These are phyloP conservation scores for Camelina sativa DNA, from an alignment of 345 rosid species.

Conservation along the genomic window DNA sequence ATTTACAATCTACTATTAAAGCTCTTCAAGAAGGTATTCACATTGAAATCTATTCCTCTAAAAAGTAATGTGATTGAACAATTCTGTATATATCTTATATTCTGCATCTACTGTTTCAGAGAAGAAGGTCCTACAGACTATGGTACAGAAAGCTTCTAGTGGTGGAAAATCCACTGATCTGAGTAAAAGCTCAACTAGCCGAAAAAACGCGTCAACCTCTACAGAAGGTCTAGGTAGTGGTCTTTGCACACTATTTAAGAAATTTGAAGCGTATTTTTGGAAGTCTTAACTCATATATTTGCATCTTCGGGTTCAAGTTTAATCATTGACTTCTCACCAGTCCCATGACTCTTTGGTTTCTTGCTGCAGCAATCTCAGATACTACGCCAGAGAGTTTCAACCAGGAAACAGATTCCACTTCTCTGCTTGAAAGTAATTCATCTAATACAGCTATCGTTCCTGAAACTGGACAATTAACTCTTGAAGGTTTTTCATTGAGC, in stretches of 20 bases:
- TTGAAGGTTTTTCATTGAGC: slow-evolving; percentile 61
- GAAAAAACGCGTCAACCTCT: slow-evolving; percentile 75
- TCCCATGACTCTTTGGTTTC: slow-evolving; percentile 17
- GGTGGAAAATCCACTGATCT: slow-evolving; percentile 58
- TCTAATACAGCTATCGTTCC: slow-evolving; percentile 46
- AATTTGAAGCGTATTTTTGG: slow-evolving; percentile 27
- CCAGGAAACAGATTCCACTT: slow-evolving; percentile 48
- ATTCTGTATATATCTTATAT: slow-evolving; percentile 21
- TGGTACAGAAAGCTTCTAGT: slow-evolving; percentile 72
- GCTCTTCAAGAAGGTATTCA: slow-evolving; percentile 90
- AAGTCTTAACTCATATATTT: slow-evolving; percentile 13
- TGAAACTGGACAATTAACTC: slow-evolving; percentile 51
- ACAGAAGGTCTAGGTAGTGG: slow-evolving; percentile 85
- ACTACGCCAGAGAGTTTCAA: slow-evolving; percentile 45
- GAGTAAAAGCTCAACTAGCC: slow-evolving; percentile 46
- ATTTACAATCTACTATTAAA: slow-evolving; percentile 80
- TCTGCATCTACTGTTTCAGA: slow-evolving; percentile 55
- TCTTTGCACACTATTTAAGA: slow-evolving; percentile 14
- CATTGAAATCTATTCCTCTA: slow-evolving; percentile 18
- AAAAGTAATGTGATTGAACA: slow-evolving; percentile 14
- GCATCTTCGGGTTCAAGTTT: slow-evolving; percentile 5
- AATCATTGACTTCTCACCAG: slow-evolving; percentile 5
- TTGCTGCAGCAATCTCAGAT: slow-evolving; percentile 44
- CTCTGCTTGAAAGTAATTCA: slow-evolving; percentile 50
- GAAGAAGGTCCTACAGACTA: slow-evolving; percentile 89